Base-by-base conservation (phyloP, 2,329 filamentous ascomycete species). In the Colletotrichum graminicola region DNA sequence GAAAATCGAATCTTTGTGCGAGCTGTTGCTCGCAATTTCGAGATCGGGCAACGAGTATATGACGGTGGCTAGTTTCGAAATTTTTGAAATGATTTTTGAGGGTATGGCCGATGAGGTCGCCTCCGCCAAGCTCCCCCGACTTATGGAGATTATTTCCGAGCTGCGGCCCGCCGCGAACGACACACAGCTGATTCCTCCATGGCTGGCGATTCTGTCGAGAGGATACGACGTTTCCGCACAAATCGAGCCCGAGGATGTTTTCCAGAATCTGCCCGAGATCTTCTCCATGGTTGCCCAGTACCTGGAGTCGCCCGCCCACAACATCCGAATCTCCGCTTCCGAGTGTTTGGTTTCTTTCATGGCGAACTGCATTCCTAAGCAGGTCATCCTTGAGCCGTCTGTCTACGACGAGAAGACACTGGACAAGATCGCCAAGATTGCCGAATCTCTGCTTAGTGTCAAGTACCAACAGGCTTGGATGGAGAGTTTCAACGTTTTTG, bases 81-180 rank as follows among this genome's bases (percentile, higher is more conserved):
- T 98, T 5, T 99, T 99, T 77, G 96, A 99, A 80, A 92, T 97
- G 80, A 97, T 98, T 55, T 98, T 99, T 75, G 92, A 93, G 76
- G 93, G 94, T 10, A 95, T 99, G 92, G 89, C 86, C n/a, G 92
- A 95, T 75, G 94, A 97, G 75, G 88, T 95, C 60, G 93, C 95
- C 0, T 97, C 94, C 3, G 89, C 94, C 1, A 99, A 98, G 82
- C 87, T 99, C 16, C 94, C 95, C 3, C 90, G 93, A 67, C 87
- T 99, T 16, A 88, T 98, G 76, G 94, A 97, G 74, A 94, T 96
- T 63, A 97, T 99, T 75, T 91, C 92, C 16, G 95, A 98, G 79
- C 84, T 99, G 75, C 94, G 95, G 75, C 96, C 96, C 11, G 93
- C 94, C 4, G 90, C 95, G 75, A 97, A 95, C 80, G 96, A 99